These are phyloP conservation scores for Aureobasidium sp. DNA, from an alignment of 2,329 filamentous ascomycete genomes.

Conservation along the genomic window DNA sequence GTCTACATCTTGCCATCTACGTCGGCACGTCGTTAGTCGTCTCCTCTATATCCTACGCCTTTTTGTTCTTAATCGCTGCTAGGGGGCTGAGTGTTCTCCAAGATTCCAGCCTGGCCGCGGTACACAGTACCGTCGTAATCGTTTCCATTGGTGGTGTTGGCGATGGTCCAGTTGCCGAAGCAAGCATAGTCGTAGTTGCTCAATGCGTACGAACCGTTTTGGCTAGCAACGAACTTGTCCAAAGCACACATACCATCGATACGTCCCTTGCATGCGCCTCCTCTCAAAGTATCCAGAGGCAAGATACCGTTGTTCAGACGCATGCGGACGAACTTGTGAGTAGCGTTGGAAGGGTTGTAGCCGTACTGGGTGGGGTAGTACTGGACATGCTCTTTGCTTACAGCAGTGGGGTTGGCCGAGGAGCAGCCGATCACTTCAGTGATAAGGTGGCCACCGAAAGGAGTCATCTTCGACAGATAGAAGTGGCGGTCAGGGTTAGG, in stretches of 20 bases:
- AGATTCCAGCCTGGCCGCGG: not conserved
- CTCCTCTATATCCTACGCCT: not conserved
- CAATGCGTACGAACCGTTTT: conserved; percentile 29
- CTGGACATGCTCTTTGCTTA: conserved; percentile 30
- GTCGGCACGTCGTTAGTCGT: no score
- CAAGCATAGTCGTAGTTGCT: conserved; percentile 42
- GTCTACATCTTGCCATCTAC: not conserved
- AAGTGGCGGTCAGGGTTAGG: conserved; percentile 39
- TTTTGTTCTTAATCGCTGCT: not conserved
- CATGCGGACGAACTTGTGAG: conserved; percentile 42
- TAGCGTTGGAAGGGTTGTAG: conserved; percentile 31
- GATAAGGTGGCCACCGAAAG: conserved; percentile 46
- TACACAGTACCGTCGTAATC: conserved; percentile 37
- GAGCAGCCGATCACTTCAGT: conserved; percentile 49
- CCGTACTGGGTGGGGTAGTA: conserved; percentile 39
- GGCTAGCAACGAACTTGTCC: conserved; percentile 33
- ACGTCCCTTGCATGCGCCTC: conserved; percentile 35
- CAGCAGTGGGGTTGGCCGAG: conserved; percentile 29
- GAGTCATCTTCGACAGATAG: conserved; percentile 42
- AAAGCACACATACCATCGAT: conserved; percentile 39
- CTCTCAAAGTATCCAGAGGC: conserved; percentile 39
- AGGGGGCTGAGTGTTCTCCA: not conserved
- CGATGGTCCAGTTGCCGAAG: conserved; percentile 40
- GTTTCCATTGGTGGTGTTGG: conserved; percentile 27
- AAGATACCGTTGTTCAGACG: conserved; percentile 42